Percentiles rank a stretch among this genome's conserved stretches.
Conservation (phyloP, 73 alveolate genomes). For the Uronychia binucleata region DNA sequence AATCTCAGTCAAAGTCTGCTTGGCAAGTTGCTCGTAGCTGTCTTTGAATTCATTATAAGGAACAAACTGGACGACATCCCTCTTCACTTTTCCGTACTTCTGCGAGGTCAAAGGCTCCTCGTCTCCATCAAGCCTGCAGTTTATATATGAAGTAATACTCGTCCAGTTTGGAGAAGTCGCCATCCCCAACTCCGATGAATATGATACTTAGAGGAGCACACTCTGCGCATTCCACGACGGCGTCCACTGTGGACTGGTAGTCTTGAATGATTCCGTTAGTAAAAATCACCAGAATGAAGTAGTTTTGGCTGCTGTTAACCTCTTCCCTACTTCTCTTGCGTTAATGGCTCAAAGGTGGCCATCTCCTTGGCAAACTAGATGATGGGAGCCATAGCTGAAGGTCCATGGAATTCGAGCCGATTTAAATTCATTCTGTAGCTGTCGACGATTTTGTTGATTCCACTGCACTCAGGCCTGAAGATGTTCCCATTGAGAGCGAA, state of each 20-base stretch:
- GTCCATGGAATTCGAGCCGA: conserved; percentile 67
- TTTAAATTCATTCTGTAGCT: conserved; percentile 60
- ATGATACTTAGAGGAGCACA: conserved; percentile 72
- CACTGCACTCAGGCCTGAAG: conserved; percentile 74
- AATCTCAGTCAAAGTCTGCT: conserved; percentile 69
- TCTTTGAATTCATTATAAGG: conserved; percentile 44
- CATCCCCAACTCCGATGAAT: conserved; percentile 84
- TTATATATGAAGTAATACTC: conserved; percentile 52
- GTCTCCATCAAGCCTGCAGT: conserved; percentile 80
- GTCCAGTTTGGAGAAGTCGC: conserved; percentile 21
- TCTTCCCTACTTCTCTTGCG: conserved; percentile 37
- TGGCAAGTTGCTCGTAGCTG: conserved; percentile 56
- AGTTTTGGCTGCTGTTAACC: conserved; percentile 30
- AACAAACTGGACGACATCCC: conserved; percentile 89
- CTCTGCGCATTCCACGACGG: conserved; percentile 73
- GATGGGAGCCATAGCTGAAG: conserved; percentile 77
- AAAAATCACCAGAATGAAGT: conserved; percentile 72
- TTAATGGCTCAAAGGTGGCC: conserved; percentile 42
- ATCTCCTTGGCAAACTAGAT: conserved; percentile 57
- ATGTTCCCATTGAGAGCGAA: conserved; percentile 86
- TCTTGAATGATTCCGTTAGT: conserved; percentile 83
- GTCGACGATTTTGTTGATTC: conserved; percentile 65
- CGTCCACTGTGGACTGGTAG: conserved; percentile 74
- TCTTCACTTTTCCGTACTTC: conserved; percentile 61
- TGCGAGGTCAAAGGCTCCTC: conserved; percentile 62